Base-by-base conservation (phyloP, 2,329 filamentous ascomycete species). In the Colletotrichum cereale region DNA sequence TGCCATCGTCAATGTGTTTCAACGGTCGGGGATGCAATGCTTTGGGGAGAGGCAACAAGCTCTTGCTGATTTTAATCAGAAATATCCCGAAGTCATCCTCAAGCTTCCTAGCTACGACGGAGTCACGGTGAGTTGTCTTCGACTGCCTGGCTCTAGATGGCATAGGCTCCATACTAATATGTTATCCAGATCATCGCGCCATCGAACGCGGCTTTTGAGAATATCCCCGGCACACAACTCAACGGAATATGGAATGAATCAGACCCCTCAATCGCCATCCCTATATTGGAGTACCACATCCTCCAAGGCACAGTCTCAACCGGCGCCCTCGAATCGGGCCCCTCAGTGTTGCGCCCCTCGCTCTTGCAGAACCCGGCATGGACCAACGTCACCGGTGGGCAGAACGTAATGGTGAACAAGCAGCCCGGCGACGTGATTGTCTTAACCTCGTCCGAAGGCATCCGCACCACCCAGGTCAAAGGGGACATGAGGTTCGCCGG, bases 201-300 rank as follows among this genome's bases (percentile, higher is more conserved):
- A 11, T 86, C 82, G 71, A 88, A 90, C 75, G 81, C 82, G 2
- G 89, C 89, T 21, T 90, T 91, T 80, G 81, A 85, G 24, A 83
- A 85, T 63, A 87, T 90, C 62, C 83, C 84, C 12, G 87, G 85
- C 73, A 86, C 84, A n/a, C 82, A 84, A 12, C 80, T 89, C 47
- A 80, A 82, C 34, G 83, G 83, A 62, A 75, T 87, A n/a, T 86
- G 83, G 77, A 79, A 83, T 11, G 77, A 82, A 11, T 81, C 87
- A 6, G 79, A 86, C 75, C 77, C 79, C 61, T 80, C 81, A 48
- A 81, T 88, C 11, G 80, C 84, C 4, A 78, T 84, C n/a, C 79
- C 80, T 42, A 84, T 92, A 40, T 84, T 92, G 6, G 81, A 86
- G 62, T 92, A 92, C 79, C 90, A 92, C 79, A 85, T 92, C 62